These are phyloP conservation scores for Rhizomucor pusillus DNA, from an alignment of 371 early-diverging fungal genomes.

Conservation along the genomic window DNA sequence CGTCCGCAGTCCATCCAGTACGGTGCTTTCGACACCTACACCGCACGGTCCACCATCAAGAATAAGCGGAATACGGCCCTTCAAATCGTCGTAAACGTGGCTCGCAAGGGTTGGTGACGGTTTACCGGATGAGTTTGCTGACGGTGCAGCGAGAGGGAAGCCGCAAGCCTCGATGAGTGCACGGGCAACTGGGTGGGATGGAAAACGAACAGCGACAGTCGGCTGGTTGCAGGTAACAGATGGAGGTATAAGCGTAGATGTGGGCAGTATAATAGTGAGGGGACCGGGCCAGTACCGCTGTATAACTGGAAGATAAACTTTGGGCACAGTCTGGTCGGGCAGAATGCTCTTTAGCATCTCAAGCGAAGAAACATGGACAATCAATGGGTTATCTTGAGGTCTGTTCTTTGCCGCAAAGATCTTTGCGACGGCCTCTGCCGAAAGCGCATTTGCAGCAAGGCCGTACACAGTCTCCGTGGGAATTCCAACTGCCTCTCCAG, in stretches of 20 bases:
- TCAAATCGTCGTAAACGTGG: constrained; percentile 92
- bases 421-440: constrained; percentile 66
- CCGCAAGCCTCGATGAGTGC: constrained; percentile 85
- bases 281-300: constrained; percentile 97
- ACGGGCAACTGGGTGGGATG: constrained; percentile 89
- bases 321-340: constrained; percentile 58
- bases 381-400: constrained; percentile 98
- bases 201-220: constrained; percentile 96
- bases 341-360: constrained; percentile 82
- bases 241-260: constrained; percentile 63
- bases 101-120: constrained; percentile 94
- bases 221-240: constrained; percentile 85
- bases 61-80: constrained; percentile 81
- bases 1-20: constrained; percentile 76
- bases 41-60: constrained; percentile 94
- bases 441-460: constrained; percentile 91
- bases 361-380: constrained; percentile 94
- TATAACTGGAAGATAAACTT: constrained; percentile 66
- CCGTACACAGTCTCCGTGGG: constrained; percentile 99
- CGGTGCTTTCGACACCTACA: constrained; percentile 97
- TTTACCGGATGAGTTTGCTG: constrained; percentile 98
- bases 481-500: constrained; percentile 81
- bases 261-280: constrained; percentile 91
- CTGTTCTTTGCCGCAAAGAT: constrained; percentile 95
- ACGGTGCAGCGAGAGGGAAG: constrained; percentile 97